Percentiles rank a stretch among this genome's conserved stretches.
These are phyloP conservation scores for Xanthoparmelia taractica DNA, from an alignment of 495 filamentous ascomycete genomes.

Conservation along the genomic window DNA sequence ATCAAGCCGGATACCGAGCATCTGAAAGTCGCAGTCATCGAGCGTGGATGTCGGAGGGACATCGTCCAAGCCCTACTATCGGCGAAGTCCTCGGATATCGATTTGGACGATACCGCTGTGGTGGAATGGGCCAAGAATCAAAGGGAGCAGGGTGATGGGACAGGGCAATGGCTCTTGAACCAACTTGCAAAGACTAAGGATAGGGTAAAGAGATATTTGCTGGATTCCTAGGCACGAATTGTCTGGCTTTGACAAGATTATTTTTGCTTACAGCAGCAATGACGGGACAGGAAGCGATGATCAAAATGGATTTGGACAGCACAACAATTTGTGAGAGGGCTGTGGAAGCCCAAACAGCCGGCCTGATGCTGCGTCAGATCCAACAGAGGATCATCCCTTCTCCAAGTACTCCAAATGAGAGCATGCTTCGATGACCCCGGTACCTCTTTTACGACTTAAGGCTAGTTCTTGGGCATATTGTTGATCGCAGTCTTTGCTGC, in stretches of 20 bases:
- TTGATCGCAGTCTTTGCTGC: no score
- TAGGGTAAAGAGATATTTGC: no score
- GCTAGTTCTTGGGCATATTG: no score
- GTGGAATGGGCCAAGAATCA: neutral
- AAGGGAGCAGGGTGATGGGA: neutral
- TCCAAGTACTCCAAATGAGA: no score
- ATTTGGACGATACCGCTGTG: neutral
- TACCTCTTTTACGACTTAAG: no score
- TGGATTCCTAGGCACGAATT: neutral
- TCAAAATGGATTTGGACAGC: neutral
- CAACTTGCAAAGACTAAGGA: neutral
- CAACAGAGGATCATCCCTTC: no score
- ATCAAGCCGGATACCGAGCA: neutral
- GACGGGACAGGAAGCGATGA: neutral
- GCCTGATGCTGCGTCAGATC: neutral
- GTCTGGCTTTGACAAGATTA: no score
- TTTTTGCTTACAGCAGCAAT: neutral
- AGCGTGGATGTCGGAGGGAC: neutral
- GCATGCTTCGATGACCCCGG: no score
- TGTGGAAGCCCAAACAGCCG: neutral
- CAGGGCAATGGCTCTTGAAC: neutral
- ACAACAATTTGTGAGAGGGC: neutral
- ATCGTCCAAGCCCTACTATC: neutral
- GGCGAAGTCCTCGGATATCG: neutral
- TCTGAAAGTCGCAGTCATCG: neutral